Conservation (phyloP, 176 grass and related monocot species). For the Oryza meridionalis region DNA sequence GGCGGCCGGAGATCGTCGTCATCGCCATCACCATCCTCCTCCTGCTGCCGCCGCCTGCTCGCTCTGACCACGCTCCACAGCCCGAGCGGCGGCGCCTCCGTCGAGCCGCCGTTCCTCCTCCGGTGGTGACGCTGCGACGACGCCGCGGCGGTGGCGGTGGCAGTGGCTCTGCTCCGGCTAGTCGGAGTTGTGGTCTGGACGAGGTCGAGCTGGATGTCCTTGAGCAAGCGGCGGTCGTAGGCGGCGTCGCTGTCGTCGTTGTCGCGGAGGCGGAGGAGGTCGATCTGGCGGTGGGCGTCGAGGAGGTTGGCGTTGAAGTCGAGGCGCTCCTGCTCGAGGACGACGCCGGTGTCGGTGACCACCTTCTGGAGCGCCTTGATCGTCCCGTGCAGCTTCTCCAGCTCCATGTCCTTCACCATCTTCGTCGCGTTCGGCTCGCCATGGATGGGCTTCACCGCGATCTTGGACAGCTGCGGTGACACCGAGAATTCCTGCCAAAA, state of each 20-base stretch:
- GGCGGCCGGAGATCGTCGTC: slow-evolving; percentile 39
- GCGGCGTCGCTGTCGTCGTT: slow-evolving; percentile 62
- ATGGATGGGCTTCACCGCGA: slow-evolving; percentile 38
- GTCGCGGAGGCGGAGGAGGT: slow-evolving; percentile 71
- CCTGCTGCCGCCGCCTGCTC: slow-evolving; percentile 23
- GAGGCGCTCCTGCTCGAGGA: slow-evolving; percentile 77
- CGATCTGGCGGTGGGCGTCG: slow-evolving; percentile 80
- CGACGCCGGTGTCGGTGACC: slow-evolving; percentile 65
- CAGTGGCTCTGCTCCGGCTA: slow-evolving; percentile 35
- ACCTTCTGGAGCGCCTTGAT: slow-evolving; percentile 83
- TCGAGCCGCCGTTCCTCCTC: slow-evolving; percentile 30
- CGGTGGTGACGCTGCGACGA: slow-evolving; percentile 41
- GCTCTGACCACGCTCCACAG: slow-evolving; percentile 56
- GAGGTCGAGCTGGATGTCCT: slow-evolving; percentile 92
- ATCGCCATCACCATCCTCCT: not conserved
- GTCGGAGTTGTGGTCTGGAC: slow-evolving; percentile 52
- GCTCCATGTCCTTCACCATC: slow-evolving; percentile 63
- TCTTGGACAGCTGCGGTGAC: slow-evolving; percentile 62
- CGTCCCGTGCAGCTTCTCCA: slow-evolving; percentile 69
- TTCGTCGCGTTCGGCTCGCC: slow-evolving; percentile 42
- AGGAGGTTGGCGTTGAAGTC: slow-evolving; percentile 69
- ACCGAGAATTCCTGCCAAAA: slow-evolving; percentile 63
- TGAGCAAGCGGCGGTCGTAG: slow-evolving; percentile 71
- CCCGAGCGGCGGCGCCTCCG: slow-evolving; percentile 35
- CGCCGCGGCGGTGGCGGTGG: too few relatives aligned